Evolutionary conservation across 2,329 filamentous ascomycete genomes (phyloP).

Genomic region (Cordyceps cicadae): DNA sequence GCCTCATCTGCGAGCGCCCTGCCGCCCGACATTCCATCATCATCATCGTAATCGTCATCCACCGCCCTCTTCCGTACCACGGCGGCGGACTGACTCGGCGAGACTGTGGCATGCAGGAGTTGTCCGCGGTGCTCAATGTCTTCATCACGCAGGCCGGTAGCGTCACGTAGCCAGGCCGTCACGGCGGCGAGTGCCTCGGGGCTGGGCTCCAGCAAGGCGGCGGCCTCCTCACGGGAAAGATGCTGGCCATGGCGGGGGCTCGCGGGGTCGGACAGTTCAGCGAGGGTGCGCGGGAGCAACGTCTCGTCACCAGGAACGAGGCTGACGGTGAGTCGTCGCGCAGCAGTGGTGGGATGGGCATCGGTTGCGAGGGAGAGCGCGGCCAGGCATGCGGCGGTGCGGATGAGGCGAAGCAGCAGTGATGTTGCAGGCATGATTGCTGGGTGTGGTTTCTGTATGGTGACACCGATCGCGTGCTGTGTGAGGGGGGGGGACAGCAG

Average conservation of each 20-base stretch:
- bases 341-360: background rate
- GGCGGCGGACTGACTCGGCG: conserved; percentile 33
- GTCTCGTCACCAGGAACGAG: conserved; percentile 19
- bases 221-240: conserved; percentile 39
- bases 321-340: conserved; percentile 21
- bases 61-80: conserved; percentile 36
- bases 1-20: background rate
- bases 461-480: background rate
- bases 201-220: conserved; percentile 38
- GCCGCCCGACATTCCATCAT: background rate
- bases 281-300: conserved; percentile 34
- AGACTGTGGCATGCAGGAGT: conserved; percentile 35
- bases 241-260: conserved; percentile 40
- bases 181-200: conserved; percentile 31
- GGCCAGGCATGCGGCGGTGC: background rate
- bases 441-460: background rate
- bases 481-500: too few relatives aligned
- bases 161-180: conserved; percentile 34
- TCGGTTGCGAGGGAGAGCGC: background rate
- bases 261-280: conserved; percentile 41
- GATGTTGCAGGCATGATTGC: too few relatives aligned
- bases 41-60: background rate
- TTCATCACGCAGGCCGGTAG: conserved; percentile 28
- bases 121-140: conserved; percentile 28
- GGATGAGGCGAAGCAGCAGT: background rate